Percentiles rank a stretch among this genome's conserved stretches.
Conservation (phyloP, 129 eudicot genomes). For the Flaveria linearis region DNA sequence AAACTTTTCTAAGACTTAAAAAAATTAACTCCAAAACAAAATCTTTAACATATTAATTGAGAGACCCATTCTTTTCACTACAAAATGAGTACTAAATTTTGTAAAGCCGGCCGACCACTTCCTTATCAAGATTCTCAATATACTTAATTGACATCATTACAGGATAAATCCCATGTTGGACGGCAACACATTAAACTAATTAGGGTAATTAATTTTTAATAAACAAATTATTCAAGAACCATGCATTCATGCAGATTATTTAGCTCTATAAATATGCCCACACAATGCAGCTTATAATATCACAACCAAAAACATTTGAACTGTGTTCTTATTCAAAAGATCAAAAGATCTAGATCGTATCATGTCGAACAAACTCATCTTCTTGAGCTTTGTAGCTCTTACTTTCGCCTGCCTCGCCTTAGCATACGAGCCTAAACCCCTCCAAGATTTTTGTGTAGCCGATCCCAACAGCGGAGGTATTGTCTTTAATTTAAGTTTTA, state of each 20-base stretch:
- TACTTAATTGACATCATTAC: not conserved
- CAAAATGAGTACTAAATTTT: not conserved
- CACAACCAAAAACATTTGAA: slow-evolving; percentile 27
- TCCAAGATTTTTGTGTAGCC: slow-evolving; percentile 53
- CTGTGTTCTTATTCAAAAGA: not conserved
- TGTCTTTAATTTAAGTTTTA: not conserved
- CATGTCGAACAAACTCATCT: slow-evolving; percentile 31
- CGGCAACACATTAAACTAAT: slow-evolving; percentile 12
- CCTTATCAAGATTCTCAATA: slow-evolving; percentile 4
- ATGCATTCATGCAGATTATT: slow-evolving; percentile 19
- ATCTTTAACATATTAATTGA: not conserved
- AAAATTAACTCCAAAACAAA: too few relatives aligned
- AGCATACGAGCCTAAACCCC: slow-evolving; percentile 42
- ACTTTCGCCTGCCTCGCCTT: slow-evolving; percentile 26
- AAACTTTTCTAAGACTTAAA: too few relatives aligned
- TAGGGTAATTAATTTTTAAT: not conserved
- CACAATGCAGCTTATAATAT: slow-evolving; percentile 12
- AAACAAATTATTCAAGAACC: slow-evolving; percentile 19
- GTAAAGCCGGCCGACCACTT: slow-evolving; percentile 28
- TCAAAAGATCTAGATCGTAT: not conserved
- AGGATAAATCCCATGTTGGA: slow-evolving; percentile 10
- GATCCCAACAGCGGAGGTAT: slow-evolving; percentile 38
- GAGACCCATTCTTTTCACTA: slow-evolving; percentile 17
- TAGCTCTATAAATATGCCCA: slow-evolving; percentile 19
- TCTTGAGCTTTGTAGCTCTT: slow-evolving; percentile 29